Evolutionary conservation across 202 grass and related monocot genomes (phyloP).

Genomic region (Hordeum pubiflorum): DNA sequence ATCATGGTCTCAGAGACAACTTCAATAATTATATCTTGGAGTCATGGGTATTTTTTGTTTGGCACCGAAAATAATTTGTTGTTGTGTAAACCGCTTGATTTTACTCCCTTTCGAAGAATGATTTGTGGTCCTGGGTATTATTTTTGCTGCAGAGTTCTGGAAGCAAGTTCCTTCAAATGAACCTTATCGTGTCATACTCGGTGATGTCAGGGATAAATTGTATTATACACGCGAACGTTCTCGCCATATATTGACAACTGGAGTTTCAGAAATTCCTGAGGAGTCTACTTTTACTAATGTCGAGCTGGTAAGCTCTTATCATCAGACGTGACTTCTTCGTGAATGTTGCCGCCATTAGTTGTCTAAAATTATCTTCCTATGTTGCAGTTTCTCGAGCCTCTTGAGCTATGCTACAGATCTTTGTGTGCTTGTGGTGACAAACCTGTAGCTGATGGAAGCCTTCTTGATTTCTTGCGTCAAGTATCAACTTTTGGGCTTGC

Average conservation of each 20-base stretch:
- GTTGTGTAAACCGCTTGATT: not conserved
- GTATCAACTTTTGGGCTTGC: slow-evolving; percentile 95
- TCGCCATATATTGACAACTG: slow-evolving; percentile 67
- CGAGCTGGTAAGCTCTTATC: slow-evolving; percentile 59
- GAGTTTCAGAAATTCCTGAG: slow-evolving; percentile 68
- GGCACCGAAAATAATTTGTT: not conserved
- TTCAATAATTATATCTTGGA: not conserved
- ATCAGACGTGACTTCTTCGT: not conserved
- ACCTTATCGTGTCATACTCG: slow-evolving; percentile 97
- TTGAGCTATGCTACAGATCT: slow-evolving; percentile 93
- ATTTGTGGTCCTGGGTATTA: slow-evolving; percentile 2
- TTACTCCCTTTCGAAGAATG: not conserved
- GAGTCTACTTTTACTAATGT: slow-evolving; percentile 65
- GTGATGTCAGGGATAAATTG: slow-evolving; percentile 89
- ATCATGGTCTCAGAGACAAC: too few species aligned
- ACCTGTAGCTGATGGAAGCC: slow-evolving; percentile 84
- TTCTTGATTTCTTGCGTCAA: slow-evolving; percentile 98
- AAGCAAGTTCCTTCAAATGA: slow-evolving; percentile 88
- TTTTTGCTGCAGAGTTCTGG: slow-evolving; percentile 83
- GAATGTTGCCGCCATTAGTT: not conserved
- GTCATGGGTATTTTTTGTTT: not conserved
- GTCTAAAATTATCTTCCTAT: slow-evolving; percentile 24
- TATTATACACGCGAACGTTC: slow-evolving; percentile 83
- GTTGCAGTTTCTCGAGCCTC: slow-evolving; percentile 79
- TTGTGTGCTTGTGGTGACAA: slow-evolving; percentile 92